Evolutionary conservation across 2,329 filamentous ascomycete genomes (phyloP).

Genomic region (Pseudocercospora pini-densiflorae): DNA sequence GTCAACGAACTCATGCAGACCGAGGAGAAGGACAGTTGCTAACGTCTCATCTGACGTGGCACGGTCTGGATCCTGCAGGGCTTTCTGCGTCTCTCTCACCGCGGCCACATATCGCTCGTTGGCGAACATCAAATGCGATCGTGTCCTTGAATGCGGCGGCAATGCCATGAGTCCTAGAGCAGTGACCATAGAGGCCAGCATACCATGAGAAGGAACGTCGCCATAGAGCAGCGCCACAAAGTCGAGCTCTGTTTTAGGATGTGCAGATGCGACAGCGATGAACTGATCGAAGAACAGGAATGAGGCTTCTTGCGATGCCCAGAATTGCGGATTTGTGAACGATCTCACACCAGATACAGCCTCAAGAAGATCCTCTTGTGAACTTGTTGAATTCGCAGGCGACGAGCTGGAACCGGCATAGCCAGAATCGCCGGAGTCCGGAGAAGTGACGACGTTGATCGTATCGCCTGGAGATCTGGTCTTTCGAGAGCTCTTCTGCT

Average conservation of each 20-base stretch:
- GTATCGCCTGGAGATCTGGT: background rate
- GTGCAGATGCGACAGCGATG: background rate
- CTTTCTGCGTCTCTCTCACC: slow-evolving; percentile 10
- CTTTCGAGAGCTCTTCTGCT: background rate
- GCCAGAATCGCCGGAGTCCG: slow-evolving; percentile 1
- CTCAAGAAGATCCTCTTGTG: background rate
- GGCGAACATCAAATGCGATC: slow-evolving; percentile 1
- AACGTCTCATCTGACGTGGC: slow-evolving; percentile 16
- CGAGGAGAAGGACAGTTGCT: slow-evolving; percentile 16
- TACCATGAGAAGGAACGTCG: slow-evolving; percentile 4
- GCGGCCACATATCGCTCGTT: slow-evolving; percentile 5
- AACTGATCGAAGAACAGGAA: slow-evolving; percentile 15
- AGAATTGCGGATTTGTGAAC: slow-evolving; percentile 8
- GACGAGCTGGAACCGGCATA: background rate
- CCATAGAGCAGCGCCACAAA: slow-evolving; percentile 12
- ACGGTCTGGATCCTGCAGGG: slow-evolving; percentile 2
- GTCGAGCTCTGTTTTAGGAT: slow-evolving; percentile 16
- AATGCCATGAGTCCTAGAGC: slow-evolving; percentile 10
- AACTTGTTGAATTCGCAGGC: slow-evolving; percentile 3
- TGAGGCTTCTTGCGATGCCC: slow-evolving; percentile 6
- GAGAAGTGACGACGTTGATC: background rate
- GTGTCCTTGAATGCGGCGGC: background rate
- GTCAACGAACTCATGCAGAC: slow-evolving; percentile 13
- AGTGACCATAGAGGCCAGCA: slow-evolving; percentile 13
- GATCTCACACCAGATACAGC: slow-evolving; percentile 2